Evolutionary conservation across 169 alveolate species (phyloP).

Genomic region (Babesia ovata): DNA sequence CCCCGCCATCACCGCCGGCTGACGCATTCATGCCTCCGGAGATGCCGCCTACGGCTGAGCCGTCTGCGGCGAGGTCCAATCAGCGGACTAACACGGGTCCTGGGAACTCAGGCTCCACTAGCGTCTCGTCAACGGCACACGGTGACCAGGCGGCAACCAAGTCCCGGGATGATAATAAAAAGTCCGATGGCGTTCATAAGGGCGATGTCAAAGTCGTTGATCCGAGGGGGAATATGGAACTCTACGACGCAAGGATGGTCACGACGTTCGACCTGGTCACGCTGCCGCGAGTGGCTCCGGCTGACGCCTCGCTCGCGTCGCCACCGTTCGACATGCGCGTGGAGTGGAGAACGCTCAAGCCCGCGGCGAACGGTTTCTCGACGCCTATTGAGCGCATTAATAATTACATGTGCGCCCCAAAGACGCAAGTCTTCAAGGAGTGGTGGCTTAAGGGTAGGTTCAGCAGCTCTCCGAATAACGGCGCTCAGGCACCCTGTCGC

Average conservation of each 20-base stretch:
- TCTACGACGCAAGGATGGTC: constrained; percentile 33
- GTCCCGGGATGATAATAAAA: background rate
- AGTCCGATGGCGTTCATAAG: background rate
- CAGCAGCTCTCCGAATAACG: background rate
- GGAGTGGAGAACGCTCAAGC: constrained; percentile 23
- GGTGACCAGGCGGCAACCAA: background rate
- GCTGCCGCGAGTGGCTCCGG: constrained; percentile 27
- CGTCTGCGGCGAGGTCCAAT: background rate
- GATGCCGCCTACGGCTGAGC: background rate
- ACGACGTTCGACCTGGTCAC: constrained; percentile 44
- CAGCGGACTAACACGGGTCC: background rate
- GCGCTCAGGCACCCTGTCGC: constrained; percentile 48
- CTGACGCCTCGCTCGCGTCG: constrained; percentile 57
- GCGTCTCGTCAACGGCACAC: background rate
- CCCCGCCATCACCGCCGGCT: constrained; percentile 63
- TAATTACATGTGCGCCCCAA: constrained; percentile 13
- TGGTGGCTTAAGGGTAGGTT: constrained; percentile 70
- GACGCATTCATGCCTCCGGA: constrained; percentile 16
- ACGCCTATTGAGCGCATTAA: constrained; percentile 62
- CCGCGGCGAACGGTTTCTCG: constrained; percentile 3
- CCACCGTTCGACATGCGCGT: constrained; percentile 42
- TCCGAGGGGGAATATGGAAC: constrained; percentile 27
- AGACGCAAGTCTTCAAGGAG: constrained; percentile 41
- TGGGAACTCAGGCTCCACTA: background rate
- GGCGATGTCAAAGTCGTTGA: constrained; percentile 15